Conservation (phyloP, 441 rosid genomes). For the Cnidoscolus chayamansa region DNA sequence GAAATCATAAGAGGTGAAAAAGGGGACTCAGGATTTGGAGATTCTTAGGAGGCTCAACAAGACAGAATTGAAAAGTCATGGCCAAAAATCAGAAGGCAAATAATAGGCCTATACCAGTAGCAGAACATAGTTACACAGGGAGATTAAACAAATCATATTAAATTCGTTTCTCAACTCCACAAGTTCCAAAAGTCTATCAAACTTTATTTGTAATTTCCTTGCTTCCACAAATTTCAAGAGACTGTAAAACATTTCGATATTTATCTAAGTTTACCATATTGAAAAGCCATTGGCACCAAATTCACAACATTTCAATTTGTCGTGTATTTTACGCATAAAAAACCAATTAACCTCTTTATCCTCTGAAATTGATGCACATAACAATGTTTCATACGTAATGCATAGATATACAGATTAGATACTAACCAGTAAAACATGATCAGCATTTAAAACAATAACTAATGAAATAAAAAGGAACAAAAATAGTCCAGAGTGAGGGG, state of each 20-base stretch:
- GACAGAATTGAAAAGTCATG: no score
- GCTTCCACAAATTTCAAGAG: background rate
- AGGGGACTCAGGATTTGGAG: background rate
- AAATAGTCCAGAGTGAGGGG: background rate
- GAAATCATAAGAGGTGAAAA: background rate
- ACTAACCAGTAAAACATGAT: background rate
- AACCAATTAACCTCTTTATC: background rate
- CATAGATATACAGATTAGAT: background rate
- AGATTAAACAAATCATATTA: background rate
- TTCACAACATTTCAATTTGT: background rate
- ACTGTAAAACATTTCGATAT: background rate
- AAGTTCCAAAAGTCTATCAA: background rate
- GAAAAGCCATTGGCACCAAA: background rate
- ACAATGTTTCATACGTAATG: background rate
- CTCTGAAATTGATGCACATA: background rate
- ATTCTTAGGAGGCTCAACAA: background rate
- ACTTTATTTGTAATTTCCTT: background rate
- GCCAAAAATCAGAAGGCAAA: no score
- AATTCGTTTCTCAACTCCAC: slow-evolving; percentile 2
- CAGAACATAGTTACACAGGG: background rate
- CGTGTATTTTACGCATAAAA: background rate
- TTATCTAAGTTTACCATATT: background rate
- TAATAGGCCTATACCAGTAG: background rate
- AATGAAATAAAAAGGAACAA: background rate
- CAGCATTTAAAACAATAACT: background rate